A percentile compares a stretch with the other conserved stretches of the same genome.
These are phyloP conservation scores for Brassica incana DNA, from an alignment of 345 rosid species.

Conservation along the genomic window DNA sequence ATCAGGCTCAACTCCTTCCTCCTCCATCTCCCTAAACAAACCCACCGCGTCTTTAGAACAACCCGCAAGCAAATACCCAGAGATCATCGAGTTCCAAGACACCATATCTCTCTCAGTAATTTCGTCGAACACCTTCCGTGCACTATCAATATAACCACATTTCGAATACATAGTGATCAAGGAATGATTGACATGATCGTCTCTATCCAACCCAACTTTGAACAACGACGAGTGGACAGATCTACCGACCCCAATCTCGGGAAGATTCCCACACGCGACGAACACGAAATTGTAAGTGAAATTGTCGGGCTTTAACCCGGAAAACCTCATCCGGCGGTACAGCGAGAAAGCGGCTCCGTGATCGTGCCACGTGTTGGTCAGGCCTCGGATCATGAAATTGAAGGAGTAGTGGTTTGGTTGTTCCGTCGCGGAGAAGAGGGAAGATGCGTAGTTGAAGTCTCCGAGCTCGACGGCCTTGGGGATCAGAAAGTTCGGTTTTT, in stretches of 20 bases:
- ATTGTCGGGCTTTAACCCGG: constrained; percentile 60
- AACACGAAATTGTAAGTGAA: constrained; percentile 78
- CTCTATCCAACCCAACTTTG: constrained; percentile 57
- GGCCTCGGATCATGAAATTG: constrained; percentile 79
- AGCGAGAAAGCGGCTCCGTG: constrained; percentile 47
- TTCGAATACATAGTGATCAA: constrained; percentile 61
- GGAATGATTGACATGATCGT: constrained; percentile 63
- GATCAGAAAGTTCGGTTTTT: constrained; percentile 66
- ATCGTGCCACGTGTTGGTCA: constrained; percentile 57
- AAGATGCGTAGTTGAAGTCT: constrained; percentile 57
- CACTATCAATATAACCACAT: constrained; percentile 45
- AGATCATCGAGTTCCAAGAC: constrained; percentile 92
- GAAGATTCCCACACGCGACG: constrained; percentile 59
- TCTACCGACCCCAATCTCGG: constrained; percentile 49
- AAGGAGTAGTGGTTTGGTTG: constrained; percentile 66
- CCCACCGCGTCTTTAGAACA: constrained; percentile 55
- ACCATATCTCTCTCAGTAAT: constrained; percentile 59
- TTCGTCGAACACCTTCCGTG: constrained; percentile 78
- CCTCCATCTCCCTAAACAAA: constrained; percentile 64
- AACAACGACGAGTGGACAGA: constrained; percentile 58
- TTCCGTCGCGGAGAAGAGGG: constrained; percentile 56
- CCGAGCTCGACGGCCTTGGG: constrained; percentile 62
- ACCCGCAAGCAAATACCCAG: constrained; percentile 77
- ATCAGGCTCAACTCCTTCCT: constrained; percentile 59
- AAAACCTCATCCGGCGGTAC: constrained; percentile 56